Percentiles rank a stretch among this genome's conserved stretches.
These are phyloP conservation scores for Jaapia argillacea DNA, from an alignment of 768 basidiomycete genomes.

Conservation along the genomic window DNA sequence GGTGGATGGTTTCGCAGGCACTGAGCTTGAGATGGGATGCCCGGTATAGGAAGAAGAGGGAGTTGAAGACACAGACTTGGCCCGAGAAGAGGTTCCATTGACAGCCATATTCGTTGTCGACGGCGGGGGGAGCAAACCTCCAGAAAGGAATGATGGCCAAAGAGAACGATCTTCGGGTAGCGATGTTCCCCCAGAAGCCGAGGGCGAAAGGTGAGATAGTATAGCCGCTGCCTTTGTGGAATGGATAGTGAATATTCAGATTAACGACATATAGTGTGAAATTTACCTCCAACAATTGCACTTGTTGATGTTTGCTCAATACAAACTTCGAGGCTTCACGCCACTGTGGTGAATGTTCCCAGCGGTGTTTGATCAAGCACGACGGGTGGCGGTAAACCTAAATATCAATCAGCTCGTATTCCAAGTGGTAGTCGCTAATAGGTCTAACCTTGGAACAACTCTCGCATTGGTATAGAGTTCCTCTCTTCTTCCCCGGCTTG, in stretches of 20 bases:
- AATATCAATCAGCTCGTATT: not conserved
- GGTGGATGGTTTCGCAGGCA: conserved; percentile 27
- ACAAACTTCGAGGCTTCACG: conserved; percentile 85
- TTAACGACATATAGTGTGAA: not conserved
- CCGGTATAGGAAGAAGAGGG: conserved; percentile 10
- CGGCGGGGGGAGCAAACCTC: conserved; percentile 55
- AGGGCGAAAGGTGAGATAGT: conserved; percentile 76
- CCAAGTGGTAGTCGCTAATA: not conserved
- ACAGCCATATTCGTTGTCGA: conserved; percentile 9
- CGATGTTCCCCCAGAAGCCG: conserved; percentile 54
- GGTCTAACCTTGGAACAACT: conserved; percentile 77
- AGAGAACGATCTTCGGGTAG: conserved; percentile 90
- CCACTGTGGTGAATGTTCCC: conserved; percentile 98
- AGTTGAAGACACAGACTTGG: conserved; percentile 6
- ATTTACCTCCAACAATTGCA: conserved; percentile 85
- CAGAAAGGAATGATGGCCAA: conserved; percentile 80
- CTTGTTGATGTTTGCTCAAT: conserved; percentile 94
- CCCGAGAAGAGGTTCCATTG: conserved; percentile 6
- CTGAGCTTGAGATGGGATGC: conserved; percentile 38
- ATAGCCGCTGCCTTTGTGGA: conserved; percentile 78
- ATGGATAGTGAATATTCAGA: conserved; percentile 6
- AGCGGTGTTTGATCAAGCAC: conserved; percentile 94
- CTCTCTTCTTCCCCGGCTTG: conserved; percentile 57
- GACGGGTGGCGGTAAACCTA: conserved; percentile 88
- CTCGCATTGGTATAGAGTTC: conserved; percentile 85